Conservation (phyloP, 352 stramenopile species). For the Globisporangium paddicum region DNA sequence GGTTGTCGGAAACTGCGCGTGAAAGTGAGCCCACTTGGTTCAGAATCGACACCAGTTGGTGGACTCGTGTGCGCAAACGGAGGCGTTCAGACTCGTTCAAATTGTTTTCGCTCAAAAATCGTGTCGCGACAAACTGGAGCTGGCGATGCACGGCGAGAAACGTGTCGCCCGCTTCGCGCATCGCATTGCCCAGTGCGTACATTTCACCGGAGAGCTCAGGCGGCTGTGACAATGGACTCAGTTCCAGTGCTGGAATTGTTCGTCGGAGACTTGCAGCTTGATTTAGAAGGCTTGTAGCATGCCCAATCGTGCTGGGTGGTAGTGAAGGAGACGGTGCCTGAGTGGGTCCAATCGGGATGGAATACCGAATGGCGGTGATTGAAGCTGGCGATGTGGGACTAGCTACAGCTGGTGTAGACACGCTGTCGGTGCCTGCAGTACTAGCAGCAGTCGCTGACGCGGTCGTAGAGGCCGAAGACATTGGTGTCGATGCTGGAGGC, state of each 20-base stretch:
- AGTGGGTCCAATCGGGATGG: not conserved
- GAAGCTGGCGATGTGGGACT: not conserved
- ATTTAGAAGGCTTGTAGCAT: constrained; percentile 12
- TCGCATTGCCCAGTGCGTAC: constrained; percentile 24
- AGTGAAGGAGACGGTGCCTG: not conserved
- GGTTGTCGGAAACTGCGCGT: constrained; percentile 7
- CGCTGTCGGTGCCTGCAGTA: not conserved
- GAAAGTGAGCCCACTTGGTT: constrained; percentile 10
- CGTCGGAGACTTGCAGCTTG: constrained; percentile 20
- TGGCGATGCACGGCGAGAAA: constrained; percentile 34
- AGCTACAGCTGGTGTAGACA: not conserved
- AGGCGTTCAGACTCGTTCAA: constrained; percentile 18
- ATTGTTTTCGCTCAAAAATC: constrained; percentile 21
- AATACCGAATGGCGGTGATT: not conserved
- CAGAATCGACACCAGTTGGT: constrained; percentile 21
- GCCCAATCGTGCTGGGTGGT: not conserved
- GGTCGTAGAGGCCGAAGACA: not conserved
- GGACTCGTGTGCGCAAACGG: constrained; percentile 18
- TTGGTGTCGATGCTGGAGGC: not conserved
- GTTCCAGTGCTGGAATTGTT: constrained; percentile 21
- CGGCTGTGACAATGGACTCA: constrained; percentile 19
- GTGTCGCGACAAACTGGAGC: constrained; percentile 22
- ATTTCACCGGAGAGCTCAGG: constrained; percentile 19
- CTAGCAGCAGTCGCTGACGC: not conserved
- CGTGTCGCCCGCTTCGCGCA: constrained; percentile 26